Evolutionary conservation across 148 eudicot genomes (phyloP), one percentile per base, ranked within the genome.

Genomic region (Simmondsia chinensis): DNA sequence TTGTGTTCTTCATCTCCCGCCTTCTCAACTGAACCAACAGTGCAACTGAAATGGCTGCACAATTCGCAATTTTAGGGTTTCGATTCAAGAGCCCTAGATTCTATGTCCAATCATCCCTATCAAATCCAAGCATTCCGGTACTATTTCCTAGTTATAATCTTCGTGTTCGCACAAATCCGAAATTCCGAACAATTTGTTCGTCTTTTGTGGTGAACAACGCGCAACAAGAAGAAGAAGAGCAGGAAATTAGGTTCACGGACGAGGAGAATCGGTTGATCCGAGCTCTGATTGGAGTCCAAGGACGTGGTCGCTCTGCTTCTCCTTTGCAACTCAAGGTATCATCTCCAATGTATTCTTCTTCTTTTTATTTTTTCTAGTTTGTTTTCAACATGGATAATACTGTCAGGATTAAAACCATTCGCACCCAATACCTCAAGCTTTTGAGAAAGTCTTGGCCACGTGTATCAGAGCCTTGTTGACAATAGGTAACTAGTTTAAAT

Each of bases 301-400:
- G 97, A 57, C 95, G 97, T 12, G 95, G 97, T 9, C 80, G 87
- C 58, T 76, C 87, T 41, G 82, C 87, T 68, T 75, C 93, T 22
- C 54, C 83, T 17, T 65, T 51, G 9, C 97, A 84, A 50, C 71
- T 84, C 57, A 67, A 81, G 50, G 97, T 78, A 64, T 23, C 5
- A 19, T 1, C 14, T 11, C 35, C 0, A 1, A 15, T n/a, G 23
- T 3, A 14, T 1, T 22, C 27, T 50, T 23, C 7, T 1, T 16
- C n/a, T 32, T 11, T 12, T 5, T 48, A 0, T 8, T 1, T 5
- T 0, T 46, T 36, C 6, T 4, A 35, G 0, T 3, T 16, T 13
- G 0, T 8, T 20, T 15, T 10, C 19, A 6, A 12, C 31, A 11
- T 39, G 8, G n/a, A 7, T 22, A 12, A 4, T 38, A 38, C 24